These are phyloP conservation scores for Scleromitrula shiraiana DNA, from an alignment of 2,329 filamentous ascomycete genomes.

Conservation along the genomic window DNA sequence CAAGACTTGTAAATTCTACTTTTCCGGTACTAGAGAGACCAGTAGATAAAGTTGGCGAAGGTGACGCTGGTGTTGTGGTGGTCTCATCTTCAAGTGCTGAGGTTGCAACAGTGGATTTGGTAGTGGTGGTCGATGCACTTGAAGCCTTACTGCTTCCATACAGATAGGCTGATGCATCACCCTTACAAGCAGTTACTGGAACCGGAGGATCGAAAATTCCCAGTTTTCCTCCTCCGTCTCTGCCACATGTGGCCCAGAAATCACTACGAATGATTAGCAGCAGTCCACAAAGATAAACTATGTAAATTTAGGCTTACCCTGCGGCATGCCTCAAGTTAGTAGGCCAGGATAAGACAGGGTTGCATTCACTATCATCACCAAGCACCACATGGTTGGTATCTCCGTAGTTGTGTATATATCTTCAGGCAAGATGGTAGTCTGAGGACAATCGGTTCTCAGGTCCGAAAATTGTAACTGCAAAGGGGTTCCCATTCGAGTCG, in stretches of 20 bases:
- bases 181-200: constrained; percentile 27
- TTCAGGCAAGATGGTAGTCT: neutral
- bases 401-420: neutral
- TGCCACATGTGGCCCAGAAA: constrained; percentile 31
- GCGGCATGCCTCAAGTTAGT: constrained; percentile 19
- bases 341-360: constrained; percentile 31
- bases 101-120: neutral
- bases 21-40: neutral
- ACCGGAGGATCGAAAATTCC: constrained; percentile 34
- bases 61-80: neutral
- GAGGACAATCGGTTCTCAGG: constrained; percentile 10
- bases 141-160: neutral
- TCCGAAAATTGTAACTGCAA: constrained; percentile 29
- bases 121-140: neutral
- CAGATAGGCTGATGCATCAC: constrained; percentile 7
- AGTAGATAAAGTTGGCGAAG: neutral
- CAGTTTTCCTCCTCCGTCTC: constrained; percentile 20
- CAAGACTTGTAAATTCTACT: neutral
- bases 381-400: neutral
- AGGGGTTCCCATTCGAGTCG: constrained; percentile 14
- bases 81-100: neutral
- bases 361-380: constrained; percentile 20
- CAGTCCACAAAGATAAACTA: neutral
- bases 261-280: neutral
- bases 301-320: neutral